These are phyloP conservation scores for Jackrogersella minutella DNA, from an alignment of 495 filamentous ascomycete genomes.

Conservation along the genomic window DNA sequence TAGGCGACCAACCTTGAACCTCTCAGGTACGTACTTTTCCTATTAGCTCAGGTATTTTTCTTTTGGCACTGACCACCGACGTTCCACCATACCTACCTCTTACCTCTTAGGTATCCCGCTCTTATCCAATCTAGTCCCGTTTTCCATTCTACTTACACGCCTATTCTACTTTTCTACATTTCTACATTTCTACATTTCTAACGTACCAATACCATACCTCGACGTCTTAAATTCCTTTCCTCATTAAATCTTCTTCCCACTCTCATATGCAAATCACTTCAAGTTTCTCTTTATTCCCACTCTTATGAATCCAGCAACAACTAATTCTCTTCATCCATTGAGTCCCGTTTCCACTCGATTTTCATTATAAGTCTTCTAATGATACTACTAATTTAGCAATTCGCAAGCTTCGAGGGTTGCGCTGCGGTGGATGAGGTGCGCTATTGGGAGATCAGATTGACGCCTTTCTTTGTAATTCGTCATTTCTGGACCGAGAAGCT, in stretches of 20 bases:
- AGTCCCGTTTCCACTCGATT: constrained; percentile 6
- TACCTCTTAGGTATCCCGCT: constrained; percentile 22
- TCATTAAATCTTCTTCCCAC: constrained; percentile 17
- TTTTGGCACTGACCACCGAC: constrained; percentile 31
- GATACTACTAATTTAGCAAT: constrained; percentile 21
- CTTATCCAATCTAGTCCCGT: constrained; percentile 30
- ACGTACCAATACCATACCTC: constrained; percentile 26
- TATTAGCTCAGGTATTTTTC: neutral
- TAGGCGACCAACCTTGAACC: neutral
- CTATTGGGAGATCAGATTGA: neutral
- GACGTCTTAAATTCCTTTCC: constrained; percentile 13
- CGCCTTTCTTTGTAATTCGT: constrained; percentile 4
- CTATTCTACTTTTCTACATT: constrained; percentile 8
- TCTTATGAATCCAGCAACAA: neutral
- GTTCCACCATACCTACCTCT: constrained; percentile 28
- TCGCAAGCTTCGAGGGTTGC: constrained; percentile 24
- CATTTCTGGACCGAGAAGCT: constrained; percentile 6
- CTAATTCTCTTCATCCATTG: neutral
- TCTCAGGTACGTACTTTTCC: no score
- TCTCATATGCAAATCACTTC: constrained; percentile 13
- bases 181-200: neutral
- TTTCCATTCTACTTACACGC: constrained; percentile 21
- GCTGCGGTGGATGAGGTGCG: constrained; percentile 13
- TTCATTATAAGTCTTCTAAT: constrained; percentile 21
- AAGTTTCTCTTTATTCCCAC: neutral